Percentiles rank a stretch among this genome's conserved stretches.
These are phyloP conservation scores for Zygosaccharomyces sapae DNA, from an alignment of 1,139 yeast species.

Conservation along the genomic window DNA sequence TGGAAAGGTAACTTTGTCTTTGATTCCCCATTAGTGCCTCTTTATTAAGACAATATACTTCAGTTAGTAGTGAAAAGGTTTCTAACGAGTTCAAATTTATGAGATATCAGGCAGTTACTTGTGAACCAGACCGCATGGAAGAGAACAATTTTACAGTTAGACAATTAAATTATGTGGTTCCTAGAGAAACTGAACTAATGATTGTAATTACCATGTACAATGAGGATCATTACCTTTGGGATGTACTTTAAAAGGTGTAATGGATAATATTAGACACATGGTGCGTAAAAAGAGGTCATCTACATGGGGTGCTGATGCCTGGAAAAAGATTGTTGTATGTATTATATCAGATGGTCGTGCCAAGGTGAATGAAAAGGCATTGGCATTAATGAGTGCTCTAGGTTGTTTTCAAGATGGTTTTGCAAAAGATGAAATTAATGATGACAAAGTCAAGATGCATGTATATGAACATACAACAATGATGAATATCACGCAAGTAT, in stretches of 20 bases:
- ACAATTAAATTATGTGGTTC: constrained; percentile 57
- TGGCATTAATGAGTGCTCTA: constrained; percentile 81
- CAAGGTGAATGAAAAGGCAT: constrained; percentile 76
- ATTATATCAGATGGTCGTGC: constrained; percentile 93
- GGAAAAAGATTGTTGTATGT: constrained; percentile 91
- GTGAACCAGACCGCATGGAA: constrained; percentile 75
- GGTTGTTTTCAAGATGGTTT: constrained; percentile 96
- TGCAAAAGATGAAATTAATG: constrained; percentile 85
- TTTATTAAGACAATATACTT: constrained; percentile 47
- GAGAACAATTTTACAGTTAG: constrained; percentile 74
- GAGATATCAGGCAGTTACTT: constrained; percentile 81
- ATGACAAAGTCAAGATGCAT: constrained; percentile 83
- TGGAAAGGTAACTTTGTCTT: constrained; percentile 59
- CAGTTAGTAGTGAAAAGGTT: constrained; percentile 36
- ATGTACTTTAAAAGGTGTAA: constrained; percentile 86
- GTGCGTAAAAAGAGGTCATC: constrained; percentile 63
- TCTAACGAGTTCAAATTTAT: constrained; percentile 73
- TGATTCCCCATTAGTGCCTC: constrained; percentile 60
- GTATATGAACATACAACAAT: constrained; percentile 81
- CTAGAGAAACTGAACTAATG: constrained; percentile 82
- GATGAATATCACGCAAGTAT: constrained; percentile 56
- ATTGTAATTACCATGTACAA: constrained; percentile 91
- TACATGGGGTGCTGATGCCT: constrained; percentile 81
- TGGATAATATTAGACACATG: constrained; percentile 84
- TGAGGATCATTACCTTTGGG: constrained; percentile 87